Evolutionary conservation across 495 filamentous ascomycete species (phyloP), one percentile per base, ranked within the genome.

Genomic region (Penicillium ucsense): DNA sequence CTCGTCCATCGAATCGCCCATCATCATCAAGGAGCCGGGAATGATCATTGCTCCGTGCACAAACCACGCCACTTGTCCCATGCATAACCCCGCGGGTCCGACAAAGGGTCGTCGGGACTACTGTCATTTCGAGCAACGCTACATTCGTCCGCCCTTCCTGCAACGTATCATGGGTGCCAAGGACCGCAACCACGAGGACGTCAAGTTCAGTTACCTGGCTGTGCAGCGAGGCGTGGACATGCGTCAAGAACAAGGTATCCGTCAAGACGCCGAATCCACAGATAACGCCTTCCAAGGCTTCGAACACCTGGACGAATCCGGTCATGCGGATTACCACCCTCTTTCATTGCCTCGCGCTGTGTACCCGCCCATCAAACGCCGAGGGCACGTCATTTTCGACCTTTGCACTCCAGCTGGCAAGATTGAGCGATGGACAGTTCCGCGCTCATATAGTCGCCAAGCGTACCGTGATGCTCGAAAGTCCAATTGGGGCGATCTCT

Each of bases 31-130:
- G 52, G 88, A 92, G 51, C 64, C 74, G 1, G 92, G 89, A 51
- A 89, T 90, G 82, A 96, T 98, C 54, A 76, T 98, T 50, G 92
- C 94, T 1, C 92, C 92, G 0, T 98, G 92, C 64, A 98, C 92
- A 1, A 95, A 89, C 66, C 94, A 97, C 62, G 67, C 63, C 2
- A 78, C 77, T 46, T 98, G 92, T 55, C 92, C 92, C 0, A 89
- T 98, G 83, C 96, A 94, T 57, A 70, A 77, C 33, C 68, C 69
- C 0, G 74, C 82, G 1, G 89, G 89, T 0, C 69, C 81, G 28
- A 75, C 74, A 41, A 68, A 69, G 35, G 85, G 86, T 20, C 79
- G 92, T 53, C 86, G 83, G 55, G 92, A 98, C 56, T 94, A 82
- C 57, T 98, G 92, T 62, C 86, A 86, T 62, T 98, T 98, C 65